These are phyloP conservation scores for Debaryomyces subglobosus DNA, from an alignment of 1,139 yeast genomes.

Conservation along the genomic window DNA sequence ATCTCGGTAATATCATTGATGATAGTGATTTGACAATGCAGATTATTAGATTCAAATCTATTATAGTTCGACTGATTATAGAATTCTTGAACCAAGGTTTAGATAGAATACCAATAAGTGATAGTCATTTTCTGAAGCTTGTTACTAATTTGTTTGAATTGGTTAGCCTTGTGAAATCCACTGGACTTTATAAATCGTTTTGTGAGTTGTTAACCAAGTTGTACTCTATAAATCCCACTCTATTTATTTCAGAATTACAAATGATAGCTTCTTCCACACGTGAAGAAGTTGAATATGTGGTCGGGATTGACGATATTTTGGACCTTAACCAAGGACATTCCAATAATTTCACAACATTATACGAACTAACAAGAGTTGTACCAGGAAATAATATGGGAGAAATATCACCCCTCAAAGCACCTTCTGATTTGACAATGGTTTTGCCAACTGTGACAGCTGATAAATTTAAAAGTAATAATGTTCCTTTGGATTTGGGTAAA, in stretches of 20 bases:
- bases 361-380: conserved; percentile 34
- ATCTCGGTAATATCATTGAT: conserved; percentile 35
- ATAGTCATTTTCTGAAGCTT: conserved; percentile 33
- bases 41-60: conserved; percentile 35
- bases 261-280: conserved; percentile 27
- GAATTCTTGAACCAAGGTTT: conserved; percentile 30
- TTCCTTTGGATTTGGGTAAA: not conserved
- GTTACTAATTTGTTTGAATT: conserved; percentile 35
- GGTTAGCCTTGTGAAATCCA: conserved; percentile 36
- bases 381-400: conserved; percentile 19
- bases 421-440: conserved; percentile 44
- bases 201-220: conserved; percentile 31
- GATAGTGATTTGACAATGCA: conserved; percentile 40
- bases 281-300: conserved; percentile 37
- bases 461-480: conserved; percentile 8
- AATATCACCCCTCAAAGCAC: conserved; percentile 35
- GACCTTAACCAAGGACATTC: conserved; percentile 18
- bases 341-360: conserved; percentile 18
- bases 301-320: conserved; percentile 35
- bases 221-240: conserved; percentile 31
- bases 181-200: conserved; percentile 30
- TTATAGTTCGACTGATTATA: conserved; percentile 32
- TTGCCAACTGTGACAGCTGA: conserved; percentile 34
- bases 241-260: conserved; percentile 32
- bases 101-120: conserved; percentile 38